phyloP scores from a whole-genome alignment of 1,284 basidiomycete species.

The Pterula multifida region DNA sequence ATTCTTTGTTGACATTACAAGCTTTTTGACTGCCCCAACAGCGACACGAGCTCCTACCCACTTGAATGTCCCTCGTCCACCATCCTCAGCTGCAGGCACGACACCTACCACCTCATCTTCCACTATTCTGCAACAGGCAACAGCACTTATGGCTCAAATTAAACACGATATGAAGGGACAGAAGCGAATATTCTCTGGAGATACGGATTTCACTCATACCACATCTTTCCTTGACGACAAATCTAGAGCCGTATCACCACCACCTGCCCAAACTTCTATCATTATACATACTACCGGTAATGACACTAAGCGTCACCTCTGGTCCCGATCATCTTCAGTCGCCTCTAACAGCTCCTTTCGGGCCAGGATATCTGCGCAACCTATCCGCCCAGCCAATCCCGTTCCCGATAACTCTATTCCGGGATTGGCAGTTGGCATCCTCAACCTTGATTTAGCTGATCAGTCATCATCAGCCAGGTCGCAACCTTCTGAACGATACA shows the following conservation, averaged over 20 bases:
- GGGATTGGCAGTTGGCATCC: background rate
- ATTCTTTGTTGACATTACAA: background rate
- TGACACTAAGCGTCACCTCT: background rate
- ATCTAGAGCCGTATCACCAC: slow-evolving; percentile 9
- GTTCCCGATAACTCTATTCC: background rate
- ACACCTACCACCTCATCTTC: slow-evolving; percentile 26
- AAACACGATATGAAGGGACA: slow-evolving; percentile 60
- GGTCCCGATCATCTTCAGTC: background rate
- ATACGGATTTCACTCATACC: slow-evolving; percentile 40
- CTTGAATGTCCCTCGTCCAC: slow-evolving; percentile 5
- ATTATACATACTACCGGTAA: background rate
- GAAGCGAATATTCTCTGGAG: slow-evolving; percentile 57
- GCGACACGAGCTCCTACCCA: background rate
- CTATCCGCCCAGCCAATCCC: background rate
- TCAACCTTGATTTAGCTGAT: background rate
- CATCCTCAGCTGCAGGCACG: slow-evolving; percentile 16
- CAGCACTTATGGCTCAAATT: slow-evolving; percentile 73
- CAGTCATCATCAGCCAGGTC: background rate
- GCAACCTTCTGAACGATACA: background rate
- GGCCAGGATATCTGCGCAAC: background rate
- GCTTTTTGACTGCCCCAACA: background rate
- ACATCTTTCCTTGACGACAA: slow-evolving; percentile 24
- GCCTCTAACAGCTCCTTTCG: background rate
- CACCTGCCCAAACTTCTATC: slow-evolving; percentile 6
- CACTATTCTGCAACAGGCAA: slow-evolving; percentile 63